Evolutionary conservation across 2,329 filamentous ascomycete species (phyloP).

Genomic region (Ophiocordyceps camponoti-leonardi): DNA sequence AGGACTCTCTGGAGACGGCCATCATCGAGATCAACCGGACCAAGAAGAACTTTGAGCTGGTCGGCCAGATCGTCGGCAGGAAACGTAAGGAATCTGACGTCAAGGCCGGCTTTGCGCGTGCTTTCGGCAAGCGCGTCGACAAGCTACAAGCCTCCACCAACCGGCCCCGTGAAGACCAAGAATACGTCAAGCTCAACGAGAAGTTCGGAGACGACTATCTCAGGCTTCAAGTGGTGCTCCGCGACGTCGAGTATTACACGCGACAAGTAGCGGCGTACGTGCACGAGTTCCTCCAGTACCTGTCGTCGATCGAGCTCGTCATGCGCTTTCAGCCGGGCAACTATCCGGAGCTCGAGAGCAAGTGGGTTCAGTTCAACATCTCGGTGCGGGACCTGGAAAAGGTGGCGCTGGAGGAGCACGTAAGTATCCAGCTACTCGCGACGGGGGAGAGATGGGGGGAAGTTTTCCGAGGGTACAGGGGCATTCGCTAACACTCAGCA

Average conservation of each 20-base stretch:
- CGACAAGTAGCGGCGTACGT: conserved; percentile 68
- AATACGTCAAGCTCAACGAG: conserved; percentile 66
- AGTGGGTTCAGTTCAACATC: conserved; percentile 83
- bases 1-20: conserved; percentile 41
- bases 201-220: conserved; percentile 87
- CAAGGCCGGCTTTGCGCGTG: conserved; percentile 67
- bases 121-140: conserved; percentile 77
- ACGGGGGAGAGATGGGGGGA: too few species aligned
- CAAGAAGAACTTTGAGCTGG: conserved; percentile 85
- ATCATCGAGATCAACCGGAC: conserved; percentile 83
- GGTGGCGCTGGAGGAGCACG: conserved; percentile 69
- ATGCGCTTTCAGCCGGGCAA: conserved; percentile 55
- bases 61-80: conserved; percentile 72
- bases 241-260: conserved; percentile 87
- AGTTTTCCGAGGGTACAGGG: too few species aligned
- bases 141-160: conserved; percentile 53
- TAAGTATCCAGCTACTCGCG: conserved; percentile 23
- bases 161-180: conserved; percentile 56
- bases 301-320: conserved; percentile 67
- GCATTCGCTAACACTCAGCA: conserved; percentile 8
- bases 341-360: conserved; percentile 76
- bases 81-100: conserved; percentile 84
- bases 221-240: conserved; percentile 76
- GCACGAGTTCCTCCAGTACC: conserved; percentile 62
- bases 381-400: conserved; percentile 75